A percentile compares a stretch with the other conserved stretches of the same genome.
Conservation (phyloP, 108 stramenopile species). For the Skeletonema marinoi region DNA sequence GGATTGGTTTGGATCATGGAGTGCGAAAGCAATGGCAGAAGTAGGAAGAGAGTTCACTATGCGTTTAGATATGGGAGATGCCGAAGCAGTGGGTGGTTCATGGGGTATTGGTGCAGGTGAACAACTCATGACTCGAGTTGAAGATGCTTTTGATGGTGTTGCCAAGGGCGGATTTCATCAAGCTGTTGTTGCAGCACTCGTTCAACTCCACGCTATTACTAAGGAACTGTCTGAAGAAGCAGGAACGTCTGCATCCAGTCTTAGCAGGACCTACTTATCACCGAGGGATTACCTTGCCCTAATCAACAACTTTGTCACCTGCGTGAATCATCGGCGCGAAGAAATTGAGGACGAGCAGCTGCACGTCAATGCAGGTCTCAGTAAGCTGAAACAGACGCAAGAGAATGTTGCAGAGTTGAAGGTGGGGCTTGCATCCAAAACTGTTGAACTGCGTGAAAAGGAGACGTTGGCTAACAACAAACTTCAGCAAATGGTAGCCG, state of each 20-base stretch:
- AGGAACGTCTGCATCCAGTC: constrained; percentile 54
- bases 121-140: constrained; percentile 66
- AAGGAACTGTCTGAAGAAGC: constrained; percentile 71
- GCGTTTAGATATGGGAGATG: constrained; percentile 84
- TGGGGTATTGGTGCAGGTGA: constrained; percentile 86
- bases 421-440: constrained; percentile 78
- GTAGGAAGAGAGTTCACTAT: constrained; percentile 79
- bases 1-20: constrained; percentile 99
- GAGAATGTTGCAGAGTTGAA: constrained; percentile 92
- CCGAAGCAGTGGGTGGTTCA: constrained; percentile 78
- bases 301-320: constrained; percentile 89
- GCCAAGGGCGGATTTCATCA: constrained; percentile 72
- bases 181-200: constrained; percentile 94
- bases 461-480: constrained; percentile 93
- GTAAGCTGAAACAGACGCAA: constrained; percentile 93
- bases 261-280: constrained; percentile 83
- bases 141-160: constrained; percentile 66
- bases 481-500: constrained; percentile 98
- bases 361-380: constrained; percentile 94
- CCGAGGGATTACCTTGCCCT: constrained; percentile 97
- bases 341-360: constrained; percentile 94
- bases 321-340: constrained; percentile 76
- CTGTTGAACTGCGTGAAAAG: constrained; percentile 81
- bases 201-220: constrained; percentile 82
- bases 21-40: constrained; percentile 90